Evolutionary conservation across 805 yeast species (phyloP), one percentile per base, ranked within the genome.

Genomic region (Yamadazyma takamatsuzukensis): DNA sequence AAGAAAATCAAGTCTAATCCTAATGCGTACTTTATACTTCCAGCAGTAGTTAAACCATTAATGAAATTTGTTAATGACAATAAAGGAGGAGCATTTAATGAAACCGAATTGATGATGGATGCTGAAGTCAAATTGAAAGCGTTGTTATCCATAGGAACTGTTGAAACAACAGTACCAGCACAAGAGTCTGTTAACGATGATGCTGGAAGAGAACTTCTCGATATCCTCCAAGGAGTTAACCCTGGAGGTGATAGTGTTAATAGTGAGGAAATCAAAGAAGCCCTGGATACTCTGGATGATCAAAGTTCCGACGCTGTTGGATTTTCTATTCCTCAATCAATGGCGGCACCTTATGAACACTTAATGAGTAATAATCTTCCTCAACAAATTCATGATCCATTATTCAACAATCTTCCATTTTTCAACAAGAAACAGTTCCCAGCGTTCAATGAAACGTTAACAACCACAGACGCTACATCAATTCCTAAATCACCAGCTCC

Each of bases 161-260:
- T 46, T 33, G 32, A 54, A 55, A 50, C 39, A 23, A 19, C 21
- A 19, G 15, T 22, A 8, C 6, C 15, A 6, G 13, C 25, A 18
- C 26, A n/a, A 7, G 25, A 18, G 2, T 15, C 23, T n/a, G 22
- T n/a, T 10, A 53, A 54, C 29, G 47, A 46, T 18, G 90, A 83
- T 55, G 87, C 88, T 1, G 93, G 93, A 21, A 78, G 90, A 66
- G 90, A 81, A 33, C 55, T 83, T 36, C 68, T 83, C 47, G 75
- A 80, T 40, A 70, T 82, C 53, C 64, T 83, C 39, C 70, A 65
- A 40, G 63, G 64, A 10, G 62, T 61, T 23, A 29, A 36, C 26
- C 27, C 39, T 15, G 30, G 28, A 12, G 27, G 21, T 25, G 29
- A 15, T 18, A 22, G 15, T 5, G 21, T 16, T n/a, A 15, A 27